phyloP scores from a whole-genome alignment of 176 grass and related monocot species.

The Bromus sterilis region DNA sequence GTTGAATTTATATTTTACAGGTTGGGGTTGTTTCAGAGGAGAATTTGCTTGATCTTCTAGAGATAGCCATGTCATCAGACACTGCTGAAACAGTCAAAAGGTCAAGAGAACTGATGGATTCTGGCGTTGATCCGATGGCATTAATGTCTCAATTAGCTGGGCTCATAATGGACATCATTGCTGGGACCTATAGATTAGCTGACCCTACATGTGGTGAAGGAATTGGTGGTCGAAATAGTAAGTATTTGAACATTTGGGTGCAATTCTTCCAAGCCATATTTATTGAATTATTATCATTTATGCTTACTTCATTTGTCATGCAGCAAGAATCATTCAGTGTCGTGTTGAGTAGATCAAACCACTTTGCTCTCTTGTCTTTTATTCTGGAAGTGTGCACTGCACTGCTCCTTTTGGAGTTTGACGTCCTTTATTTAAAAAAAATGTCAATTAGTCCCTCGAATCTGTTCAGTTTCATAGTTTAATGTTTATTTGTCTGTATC shows the following conservation, averaged over 20 bases:
- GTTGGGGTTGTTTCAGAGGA: constrained; percentile 95
- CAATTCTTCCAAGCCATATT: constrained; percentile 1
- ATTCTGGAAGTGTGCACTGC: not conserved
- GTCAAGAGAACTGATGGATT: constrained; percentile 95
- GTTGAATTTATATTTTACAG: constrained; percentile 39
- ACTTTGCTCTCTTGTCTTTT: not conserved
- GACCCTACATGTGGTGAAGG: constrained; percentile 56
- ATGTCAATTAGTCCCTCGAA: not conserved
- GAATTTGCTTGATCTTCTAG: constrained; percentile 92
- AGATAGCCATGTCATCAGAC: constrained; percentile 96
- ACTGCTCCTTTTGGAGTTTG: not conserved
- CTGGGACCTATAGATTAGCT: constrained; percentile 80
- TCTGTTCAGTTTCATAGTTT: not conserved
- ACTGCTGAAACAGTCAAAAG: constrained; percentile 93
- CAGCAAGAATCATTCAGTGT: not conserved
- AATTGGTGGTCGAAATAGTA: constrained; percentile 75
- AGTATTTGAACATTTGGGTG: constrained; percentile 31
- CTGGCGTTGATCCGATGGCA: constrained; percentile 93
- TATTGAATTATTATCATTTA: not conserved
- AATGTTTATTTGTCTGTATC: not conserved
- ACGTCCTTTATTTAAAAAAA: not conserved
- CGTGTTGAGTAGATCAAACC: not conserved
- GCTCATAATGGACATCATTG: constrained; percentile 99
- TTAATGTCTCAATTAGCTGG: constrained; percentile 99
- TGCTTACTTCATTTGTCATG: constrained; percentile 18